A percentile compares a stretch with the other conserved stretches of the same genome.
phyloP scores from a whole-genome alignment of 2,329 filamentous ascomycete genomes.

The Pyrenochaeta sp. region DNA sequence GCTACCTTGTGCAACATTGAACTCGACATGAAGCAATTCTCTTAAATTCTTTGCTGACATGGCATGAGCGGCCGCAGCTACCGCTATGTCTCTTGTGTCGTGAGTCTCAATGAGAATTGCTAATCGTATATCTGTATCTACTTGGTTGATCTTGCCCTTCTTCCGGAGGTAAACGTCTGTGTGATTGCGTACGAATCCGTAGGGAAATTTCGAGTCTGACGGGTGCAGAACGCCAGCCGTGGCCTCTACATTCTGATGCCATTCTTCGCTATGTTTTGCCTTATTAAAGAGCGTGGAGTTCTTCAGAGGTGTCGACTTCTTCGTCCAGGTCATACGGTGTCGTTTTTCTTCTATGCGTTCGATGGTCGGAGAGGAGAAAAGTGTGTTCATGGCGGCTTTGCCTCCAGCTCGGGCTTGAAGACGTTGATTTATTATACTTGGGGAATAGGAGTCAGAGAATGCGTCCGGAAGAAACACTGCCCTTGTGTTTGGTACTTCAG shows the following conservation, averaged over 20 bases:
- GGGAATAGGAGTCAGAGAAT: neutral
- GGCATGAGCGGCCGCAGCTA: conserved; percentile 41
- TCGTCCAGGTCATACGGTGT: conserved; percentile 18
- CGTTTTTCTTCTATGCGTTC: conserved; percentile 17
- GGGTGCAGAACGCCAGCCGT: conserved; percentile 33
- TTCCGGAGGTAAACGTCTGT: conserved; percentile 42
- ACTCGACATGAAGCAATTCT: conserved; percentile 30
- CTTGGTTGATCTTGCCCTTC: conserved; percentile 38
- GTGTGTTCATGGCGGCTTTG: conserved; percentile 1
- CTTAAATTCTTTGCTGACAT: conserved; percentile 35
- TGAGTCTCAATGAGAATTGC: conserved; percentile 29
- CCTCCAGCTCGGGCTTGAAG: neutral
- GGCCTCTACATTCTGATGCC: conserved; percentile 36
- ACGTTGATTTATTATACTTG: neutral
- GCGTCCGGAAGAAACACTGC: neutral
- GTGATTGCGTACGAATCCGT: conserved; percentile 24
- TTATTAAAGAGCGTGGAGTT: conserved; percentile 30
- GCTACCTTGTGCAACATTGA: conserved; percentile 35
- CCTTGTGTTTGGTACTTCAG: no score
- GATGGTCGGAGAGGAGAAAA: conserved; percentile 2
- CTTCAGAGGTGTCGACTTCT: conserved; percentile 21
- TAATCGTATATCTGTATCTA: conserved; percentile 32
- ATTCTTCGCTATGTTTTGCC: conserved; percentile 38
- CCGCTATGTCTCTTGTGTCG: conserved; percentile 33
- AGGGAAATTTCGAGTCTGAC: conserved; percentile 36